Percentiles rank a stretch among this genome's conserved stretches.
Evolutionary conservation across 139 green algal species (phyloP).

Genomic region (Zygnema circumcarinatum): DNA sequence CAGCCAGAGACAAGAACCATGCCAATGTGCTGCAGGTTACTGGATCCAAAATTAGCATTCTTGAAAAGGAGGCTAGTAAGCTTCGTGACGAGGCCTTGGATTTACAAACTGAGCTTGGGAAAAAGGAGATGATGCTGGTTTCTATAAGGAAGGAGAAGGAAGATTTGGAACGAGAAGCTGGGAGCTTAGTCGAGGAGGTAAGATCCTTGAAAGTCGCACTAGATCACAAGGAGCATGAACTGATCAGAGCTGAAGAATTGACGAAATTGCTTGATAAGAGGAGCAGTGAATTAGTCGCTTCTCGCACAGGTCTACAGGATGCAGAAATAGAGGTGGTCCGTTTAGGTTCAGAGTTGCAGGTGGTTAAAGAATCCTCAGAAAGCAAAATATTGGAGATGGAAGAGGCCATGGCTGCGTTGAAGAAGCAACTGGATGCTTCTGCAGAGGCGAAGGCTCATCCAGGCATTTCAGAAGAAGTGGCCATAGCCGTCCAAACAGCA

Average conservation of each 20-base stretch:
- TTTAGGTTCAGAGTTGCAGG: slow-evolving; percentile 13
- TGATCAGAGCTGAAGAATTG: not conserved
- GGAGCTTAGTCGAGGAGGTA: slow-evolving; percentile 6
- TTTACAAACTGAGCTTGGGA: not conserved
- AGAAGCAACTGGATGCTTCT: not conserved
- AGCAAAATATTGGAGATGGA: not conserved
- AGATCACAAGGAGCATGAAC: slow-evolving; percentile 24
- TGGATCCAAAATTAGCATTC: not conserved
- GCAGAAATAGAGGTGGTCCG: not conserved
- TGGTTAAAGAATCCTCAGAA: slow-evolving; percentile 18
- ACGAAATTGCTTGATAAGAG: not conserved
- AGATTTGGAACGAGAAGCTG: slow-evolving; percentile 1
- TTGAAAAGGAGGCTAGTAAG: slow-evolving; percentile 5
- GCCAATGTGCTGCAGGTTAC: not conserved
- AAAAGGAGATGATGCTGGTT: not conserved
- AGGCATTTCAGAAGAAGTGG: not conserved
- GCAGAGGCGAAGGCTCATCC: slow-evolving; percentile 1
- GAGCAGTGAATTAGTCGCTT: not conserved
- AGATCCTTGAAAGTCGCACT: not conserved
- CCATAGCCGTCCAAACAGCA: not conserved
- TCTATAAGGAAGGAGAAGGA: slow-evolving; percentile 5
- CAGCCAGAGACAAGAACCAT: not conserved
- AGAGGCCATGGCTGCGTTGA: not conserved
- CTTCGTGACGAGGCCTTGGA: not conserved
- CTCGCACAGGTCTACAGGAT: not conserved